Evolutionary conservation across 495 filamentous ascomycete genomes (phyloP).

Genomic region (Haplographium delicatum): DNA sequence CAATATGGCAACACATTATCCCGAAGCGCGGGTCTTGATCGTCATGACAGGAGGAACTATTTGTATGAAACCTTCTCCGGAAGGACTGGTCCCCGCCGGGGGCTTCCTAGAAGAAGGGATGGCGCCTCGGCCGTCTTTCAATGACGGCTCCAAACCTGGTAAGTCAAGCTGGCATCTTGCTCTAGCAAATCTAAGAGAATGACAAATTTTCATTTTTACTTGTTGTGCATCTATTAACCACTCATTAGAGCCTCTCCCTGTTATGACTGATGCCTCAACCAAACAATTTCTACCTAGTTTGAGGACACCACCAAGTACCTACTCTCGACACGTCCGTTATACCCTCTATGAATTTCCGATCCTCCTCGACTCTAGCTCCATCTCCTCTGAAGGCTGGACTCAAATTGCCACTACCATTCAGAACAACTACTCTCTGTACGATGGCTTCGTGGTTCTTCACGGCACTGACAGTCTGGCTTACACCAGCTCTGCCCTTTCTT

Average conservation of each 20-base stretch:
- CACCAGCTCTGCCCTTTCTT: conserved; percentile 85
- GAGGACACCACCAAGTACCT: conserved; percentile 74
- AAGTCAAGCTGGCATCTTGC: too few species aligned
- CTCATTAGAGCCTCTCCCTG: conserved; percentile 19
- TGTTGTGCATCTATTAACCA: too few species aligned
- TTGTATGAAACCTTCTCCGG: conserved; percentile 74
- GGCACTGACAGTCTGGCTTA: conserved; percentile 90
- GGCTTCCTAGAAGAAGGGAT: conserved; percentile 83
- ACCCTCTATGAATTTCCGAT: conserved; percentile 81
- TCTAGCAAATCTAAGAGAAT: too few species aligned
- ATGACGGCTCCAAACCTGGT: conserved; percentile 66
- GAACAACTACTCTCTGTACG: conserved; percentile 84
- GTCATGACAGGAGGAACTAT: conserved; percentile 97
- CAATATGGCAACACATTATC: conserved; percentile 26
- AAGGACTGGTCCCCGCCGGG: conserved; percentile 64
- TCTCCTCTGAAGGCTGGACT: conserved; percentile 85
- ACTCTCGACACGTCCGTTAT: conserved; percentile 79
- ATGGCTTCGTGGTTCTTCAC: conserved; percentile 94
- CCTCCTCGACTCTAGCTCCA: conserved; percentile 87
- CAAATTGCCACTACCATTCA: conserved; percentile 67
- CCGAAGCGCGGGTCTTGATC: conserved; percentile 78
- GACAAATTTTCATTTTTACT: too few species aligned
- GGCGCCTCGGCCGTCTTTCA: conserved; percentile 80
- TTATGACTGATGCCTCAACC: conserved; percentile 27
- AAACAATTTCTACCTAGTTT: conserved; percentile 51